Percentiles rank a stretch among this genome's conserved stretches.
These are phyloP conservation scores for Lactifluus pinguis DNA, from an alignment of 768 basidiomycete genomes.

Conservation along the genomic window DNA sequence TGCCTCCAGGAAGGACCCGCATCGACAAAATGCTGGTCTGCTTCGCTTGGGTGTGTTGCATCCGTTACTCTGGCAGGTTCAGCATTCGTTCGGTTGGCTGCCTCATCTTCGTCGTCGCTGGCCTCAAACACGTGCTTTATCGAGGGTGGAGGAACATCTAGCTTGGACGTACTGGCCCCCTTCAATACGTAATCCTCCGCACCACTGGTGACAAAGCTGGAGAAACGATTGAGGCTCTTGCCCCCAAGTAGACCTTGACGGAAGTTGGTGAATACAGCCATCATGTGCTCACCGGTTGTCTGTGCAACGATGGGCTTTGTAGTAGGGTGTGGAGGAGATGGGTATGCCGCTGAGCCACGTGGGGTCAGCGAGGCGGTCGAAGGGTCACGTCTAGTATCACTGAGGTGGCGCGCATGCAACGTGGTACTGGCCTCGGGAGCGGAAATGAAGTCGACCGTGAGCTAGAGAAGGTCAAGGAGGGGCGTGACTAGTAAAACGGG, in stretches of 20 bases:
- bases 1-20: constrained; percentile 63
- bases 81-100: constrained; percentile 29
- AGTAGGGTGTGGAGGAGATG: constrained; percentile 20
- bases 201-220: constrained; percentile 76
- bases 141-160: constrained; percentile 18
- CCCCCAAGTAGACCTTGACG: constrained; percentile 65
- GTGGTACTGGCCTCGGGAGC: constrained; percentile 36
- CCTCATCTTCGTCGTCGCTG: constrained; percentile 32
- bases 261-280: constrained; percentile 51
- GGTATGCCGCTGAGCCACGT: constrained; percentile 28
- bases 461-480: constrained; percentile 32
- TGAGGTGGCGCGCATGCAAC: constrained; percentile 21
- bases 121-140: constrained; percentile 20
- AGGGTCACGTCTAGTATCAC: constrained; percentile 26
- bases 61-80: constrained; percentile 19
- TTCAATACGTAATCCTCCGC: constrained; percentile 79
- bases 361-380: constrained; percentile 45
- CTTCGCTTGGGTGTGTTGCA: constrained; percentile 30
- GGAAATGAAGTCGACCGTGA: constrained; percentile 53
- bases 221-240: constrained; percentile 76
- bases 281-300: constrained; percentile 56
- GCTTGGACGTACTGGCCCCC: constrained; percentile 35
- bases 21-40: constrained; percentile 65
- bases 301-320: constrained; percentile 47
- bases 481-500: background rate